Percentiles rank a stretch among this genome's conserved stretches.
Evolutionary conservation across 495 filamentous ascomycete genomes (phyloP).

Genomic region (Penicillium arizonense): DNA sequence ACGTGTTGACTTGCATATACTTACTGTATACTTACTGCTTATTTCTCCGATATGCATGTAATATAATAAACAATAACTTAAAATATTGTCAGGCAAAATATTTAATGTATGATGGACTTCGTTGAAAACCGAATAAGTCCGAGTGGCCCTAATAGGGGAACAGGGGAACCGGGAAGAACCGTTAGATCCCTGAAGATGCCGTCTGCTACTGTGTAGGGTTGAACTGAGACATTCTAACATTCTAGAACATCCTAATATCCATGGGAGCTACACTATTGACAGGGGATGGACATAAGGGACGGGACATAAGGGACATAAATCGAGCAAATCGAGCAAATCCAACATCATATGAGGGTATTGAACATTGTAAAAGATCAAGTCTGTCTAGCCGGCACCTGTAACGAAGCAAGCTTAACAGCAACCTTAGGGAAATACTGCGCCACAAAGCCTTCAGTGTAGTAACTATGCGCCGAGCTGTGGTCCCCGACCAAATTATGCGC

Average conservation of each 20-base stretch:
- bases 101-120: too few species aligned
- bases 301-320: too few species aligned
- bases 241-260: too few species aligned
- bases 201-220: too few species aligned
- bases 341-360: conserved; percentile 9
- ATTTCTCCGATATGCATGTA: too few species aligned
- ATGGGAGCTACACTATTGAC: too few species aligned
- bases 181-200: background rate
- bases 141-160: background rate
- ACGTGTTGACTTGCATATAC: background rate
- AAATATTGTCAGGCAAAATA: too few species aligned
- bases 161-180: background rate
- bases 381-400: background rate
- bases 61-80: too few species aligned
- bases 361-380: conserved; percentile 7
- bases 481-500: conserved; percentile 85
- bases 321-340: background rate
- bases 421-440: conserved; percentile 53
- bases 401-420: conserved; percentile 35
- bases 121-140: background rate
- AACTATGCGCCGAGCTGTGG: conserved; percentile 81
- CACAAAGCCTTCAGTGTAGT: conserved; percentile 63
- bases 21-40: too few species aligned
- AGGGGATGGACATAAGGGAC: too few species aligned
- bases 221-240: too few species aligned